Percentiles rank a stretch among this genome's conserved stretches.
Conservation (phyloP, 2,329 filamentous ascomycete genomes). For the Chaetothyriales sp. region DNA sequence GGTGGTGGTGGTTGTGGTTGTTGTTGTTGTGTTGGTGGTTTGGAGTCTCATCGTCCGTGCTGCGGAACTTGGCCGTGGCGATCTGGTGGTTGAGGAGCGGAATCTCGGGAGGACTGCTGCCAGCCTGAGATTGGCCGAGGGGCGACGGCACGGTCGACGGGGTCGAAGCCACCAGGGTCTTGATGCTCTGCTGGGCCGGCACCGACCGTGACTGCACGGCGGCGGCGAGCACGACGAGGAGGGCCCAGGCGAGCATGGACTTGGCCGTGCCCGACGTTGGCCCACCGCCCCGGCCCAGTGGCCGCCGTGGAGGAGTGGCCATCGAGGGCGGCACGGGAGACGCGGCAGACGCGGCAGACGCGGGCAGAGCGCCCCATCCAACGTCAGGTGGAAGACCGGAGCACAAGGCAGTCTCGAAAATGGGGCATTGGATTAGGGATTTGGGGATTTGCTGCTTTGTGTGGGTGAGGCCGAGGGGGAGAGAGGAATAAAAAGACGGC, state of each 20-base stretch:
- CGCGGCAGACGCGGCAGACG: too few relatives aligned
- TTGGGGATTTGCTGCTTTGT: not conserved
- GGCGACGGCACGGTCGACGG: conserved; percentile 5
- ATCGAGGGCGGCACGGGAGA: too few relatives aligned
- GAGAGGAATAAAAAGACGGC: not conserved
- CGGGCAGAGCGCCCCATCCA: not conserved
- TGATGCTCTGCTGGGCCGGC: conserved; percentile 5
- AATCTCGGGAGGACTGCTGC: conserved; percentile 20
- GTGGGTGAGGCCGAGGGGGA: not conserved
- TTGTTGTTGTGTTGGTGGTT: conserved; percentile 10
- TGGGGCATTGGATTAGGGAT: not conserved
- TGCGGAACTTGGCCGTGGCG: conserved; percentile 16
- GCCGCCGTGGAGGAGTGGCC: conserved; percentile 17
- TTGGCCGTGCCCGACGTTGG: conserved; percentile 11
- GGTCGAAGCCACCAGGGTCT: conserved; percentile 11
- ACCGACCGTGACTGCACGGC: conserved; percentile 9
- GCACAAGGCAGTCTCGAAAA: not conserved
- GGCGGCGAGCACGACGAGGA: conserved; percentile 14
- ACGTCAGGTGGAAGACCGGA: not conserved
- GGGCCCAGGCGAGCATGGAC: conserved; percentile 14
- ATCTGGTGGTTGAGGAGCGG: conserved; percentile 17
- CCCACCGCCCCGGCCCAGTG: conserved; percentile 8
- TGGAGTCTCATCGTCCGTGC: conserved; percentile 15
- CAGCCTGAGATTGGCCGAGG: conserved; percentile 12
- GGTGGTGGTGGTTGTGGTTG: too few relatives aligned